Base-by-base conservation (phyloP, 169 alveolate species). In the Plasmodium gaboni region DNA sequence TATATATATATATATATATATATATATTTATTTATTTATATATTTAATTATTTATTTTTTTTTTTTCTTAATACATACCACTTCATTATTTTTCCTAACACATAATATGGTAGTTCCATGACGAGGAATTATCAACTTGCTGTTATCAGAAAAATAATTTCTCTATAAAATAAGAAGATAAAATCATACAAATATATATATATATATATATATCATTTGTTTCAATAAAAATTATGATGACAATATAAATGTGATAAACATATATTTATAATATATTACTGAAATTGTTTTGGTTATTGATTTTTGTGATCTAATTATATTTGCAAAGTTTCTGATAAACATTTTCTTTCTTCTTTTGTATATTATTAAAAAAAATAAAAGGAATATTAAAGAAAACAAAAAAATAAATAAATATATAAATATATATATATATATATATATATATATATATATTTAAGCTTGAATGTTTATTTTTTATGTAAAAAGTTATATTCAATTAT, bases 81-180 rank as follows among this genome's bases (percentile, higher is more conserved):
- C 95, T 89, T 89, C 88, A 65, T 89, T 85, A 38, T 86, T 88
- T 74, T 93, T 93, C 22, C 94, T 87, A 10, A 93, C 95, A 60
- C 95, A 93, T 26, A 93, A 73, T 74, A 93, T 93, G 48, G 95
- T 93, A 24, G 95, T 93, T 44, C 93, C 95, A 44, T 93, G 94
- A n/a, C 93, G 93, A 12, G 95, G 95, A 8, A 73, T 71, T 42
- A 86, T 68, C 22, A 86, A 26, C 69, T 73, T 86, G 44, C 67
- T 74, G 44, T 15, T 70, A 51, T 60, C 76, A 53, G 92, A 71
- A 53, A 86, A 86, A 67, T 86, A 86, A 80, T 44, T 86, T 71
- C 92, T 86, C 92, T 86, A 57, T 53, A 73, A 32, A 19, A 73
- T 46, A 51, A 64, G 55, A 50, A 59, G 22, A 67, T 24, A 65